Base-by-base conservation (phyloP, 2,329 filamentous ascomycete genomes). In the Hymenoscyphus infarciens region DNA sequence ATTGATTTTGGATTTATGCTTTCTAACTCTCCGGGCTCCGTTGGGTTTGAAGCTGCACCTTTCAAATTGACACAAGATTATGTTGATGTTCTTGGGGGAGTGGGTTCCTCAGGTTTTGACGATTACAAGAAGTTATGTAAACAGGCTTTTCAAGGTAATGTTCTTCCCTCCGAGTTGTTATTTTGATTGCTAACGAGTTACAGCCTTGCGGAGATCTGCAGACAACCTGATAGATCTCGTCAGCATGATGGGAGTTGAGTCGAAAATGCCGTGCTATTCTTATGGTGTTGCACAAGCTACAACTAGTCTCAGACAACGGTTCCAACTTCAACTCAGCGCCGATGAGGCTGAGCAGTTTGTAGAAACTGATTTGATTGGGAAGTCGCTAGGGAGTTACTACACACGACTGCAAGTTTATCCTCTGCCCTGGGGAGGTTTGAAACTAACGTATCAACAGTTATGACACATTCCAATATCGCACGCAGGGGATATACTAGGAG, bases 1-100 rank as follows among this genome's bases (percentile, higher is more conserved):
- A 95, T 95, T 65, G 91, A 95, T 75, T 95, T 95, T 75, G 91
- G 91, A 61, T 95, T 95, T 74, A 94, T 95, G 89, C 80, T 95
- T 38, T 93, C 89, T 56, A 95, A 95, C 75, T 92, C 90, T 1
- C 91, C 91, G 0, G 91, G 91, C 0, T 89, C 87, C 8, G 90
- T 95, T 73, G 90, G 90, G 2, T 95, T 95, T 70, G 91, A 95
- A 77, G 91, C 91, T 15, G 91, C 91, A 4, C 91, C 91, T 0
- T 95, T 95, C 77, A 95, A 95, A 78, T 80, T 95, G 29, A 93
- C 91, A 1, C 86, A 92, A 67, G 91, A 95, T 72, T 95, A 95
- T 73, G 87, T 95, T 45, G 91, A 95, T 69, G 89, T 95, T 7
- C 79, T 95, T 33, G 91, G 91, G 19, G 91, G 91, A 1, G 75